These are phyloP conservation scores for Phaeosphaeriaceae sp. DNA, from an alignment of 2,329 filamentous ascomycete species.

Conservation along the genomic window DNA sequence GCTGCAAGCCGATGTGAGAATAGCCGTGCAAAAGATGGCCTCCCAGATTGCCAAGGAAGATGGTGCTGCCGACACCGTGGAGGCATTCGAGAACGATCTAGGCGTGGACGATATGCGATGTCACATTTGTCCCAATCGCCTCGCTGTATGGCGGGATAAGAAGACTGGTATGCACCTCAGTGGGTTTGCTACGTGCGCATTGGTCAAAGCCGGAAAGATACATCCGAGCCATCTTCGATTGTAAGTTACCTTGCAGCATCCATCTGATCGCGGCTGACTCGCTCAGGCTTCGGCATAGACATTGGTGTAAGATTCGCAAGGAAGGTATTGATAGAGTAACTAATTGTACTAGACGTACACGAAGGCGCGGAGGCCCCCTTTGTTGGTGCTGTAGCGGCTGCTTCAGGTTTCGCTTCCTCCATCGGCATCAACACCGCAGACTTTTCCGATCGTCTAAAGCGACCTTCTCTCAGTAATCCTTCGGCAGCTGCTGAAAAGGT, in stretches of 20 bases:
- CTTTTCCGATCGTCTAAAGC: conserved; percentile 18
- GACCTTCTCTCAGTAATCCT: background rate
- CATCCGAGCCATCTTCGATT: conserved; percentile 18
- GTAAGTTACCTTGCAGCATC: conserved; percentile 5
- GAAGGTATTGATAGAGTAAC: no score
- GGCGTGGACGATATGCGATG: conserved; percentile 25
- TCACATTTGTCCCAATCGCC: conserved; percentile 23
- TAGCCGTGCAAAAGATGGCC: conserved; percentile 26
- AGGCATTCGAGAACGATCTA: conserved; percentile 19
- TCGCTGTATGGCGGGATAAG: conserved; percentile 27
- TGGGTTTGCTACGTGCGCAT: conserved; percentile 18
- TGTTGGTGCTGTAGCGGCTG: conserved; percentile 18
- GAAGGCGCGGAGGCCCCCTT: conserved; percentile 25
- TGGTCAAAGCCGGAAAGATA: conserved; percentile 10
- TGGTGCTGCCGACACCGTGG: conserved; percentile 14
- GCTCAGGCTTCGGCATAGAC: conserved; percentile 20
- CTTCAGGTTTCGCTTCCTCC: conserved; percentile 12
- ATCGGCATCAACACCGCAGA: conserved; percentile 19
- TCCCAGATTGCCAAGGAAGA: conserved; percentile 24
- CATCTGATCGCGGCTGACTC: background rate
- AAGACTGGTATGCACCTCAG: conserved; percentile 25
- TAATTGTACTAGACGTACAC: conserved; percentile 20
- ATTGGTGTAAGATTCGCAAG: conserved; percentile 21
- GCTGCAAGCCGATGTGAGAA: conserved; percentile 46
- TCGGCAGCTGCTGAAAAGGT: background rate